A percentile compares a stretch with the other conserved stretches of the same genome.
These are phyloP conservation scores for Aureobasidium subglaciale DNA, from an alignment of 2,329 filamentous ascomycete species.

Conservation along the genomic window DNA sequence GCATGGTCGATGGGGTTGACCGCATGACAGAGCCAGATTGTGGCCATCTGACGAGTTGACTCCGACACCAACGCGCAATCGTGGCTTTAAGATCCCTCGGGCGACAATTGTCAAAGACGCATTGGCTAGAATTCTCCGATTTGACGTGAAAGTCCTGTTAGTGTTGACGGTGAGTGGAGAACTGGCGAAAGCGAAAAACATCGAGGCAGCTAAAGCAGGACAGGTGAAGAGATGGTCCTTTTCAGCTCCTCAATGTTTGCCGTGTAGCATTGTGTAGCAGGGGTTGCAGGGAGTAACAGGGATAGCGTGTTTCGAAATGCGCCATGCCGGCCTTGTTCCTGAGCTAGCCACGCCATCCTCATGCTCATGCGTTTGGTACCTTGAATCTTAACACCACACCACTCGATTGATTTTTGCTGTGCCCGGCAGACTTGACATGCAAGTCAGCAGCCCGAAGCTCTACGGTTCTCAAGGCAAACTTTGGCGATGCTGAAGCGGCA, in stretches of 20 bases:
- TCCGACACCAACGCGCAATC: background rate
- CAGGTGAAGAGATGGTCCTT: slow-evolving; percentile 3
- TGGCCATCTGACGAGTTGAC: background rate
- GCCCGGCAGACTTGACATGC: slow-evolving; percentile 1
- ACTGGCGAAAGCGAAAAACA: background rate
- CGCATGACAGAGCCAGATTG: background rate
- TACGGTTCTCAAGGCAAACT: background rate
- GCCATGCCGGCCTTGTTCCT: slow-evolving; percentile 9
- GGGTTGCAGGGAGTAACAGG: background rate
- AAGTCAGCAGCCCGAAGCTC: background rate
- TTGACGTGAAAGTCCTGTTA: background rate
- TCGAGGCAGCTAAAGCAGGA: background rate
- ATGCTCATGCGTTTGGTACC: slow-evolving; percentile 11
- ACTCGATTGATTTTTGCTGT: background rate
- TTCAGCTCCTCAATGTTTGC: slow-evolving; percentile 10
- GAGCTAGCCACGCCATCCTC: slow-evolving; percentile 10
- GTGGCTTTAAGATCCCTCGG: background rate
- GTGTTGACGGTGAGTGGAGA: background rate
- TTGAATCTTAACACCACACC: slow-evolving; percentile 13
- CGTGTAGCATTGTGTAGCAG: background rate
- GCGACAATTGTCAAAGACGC: background rate
- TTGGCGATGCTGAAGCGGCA: background rate
- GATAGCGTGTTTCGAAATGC: slow-evolving; percentile 14
- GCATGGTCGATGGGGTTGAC: background rate
- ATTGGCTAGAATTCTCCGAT: background rate